These are phyloP conservation scores for Leccinellum rugosiceps DNA, from an alignment of 768 basidiomycete species.

Conservation along the genomic window DNA sequence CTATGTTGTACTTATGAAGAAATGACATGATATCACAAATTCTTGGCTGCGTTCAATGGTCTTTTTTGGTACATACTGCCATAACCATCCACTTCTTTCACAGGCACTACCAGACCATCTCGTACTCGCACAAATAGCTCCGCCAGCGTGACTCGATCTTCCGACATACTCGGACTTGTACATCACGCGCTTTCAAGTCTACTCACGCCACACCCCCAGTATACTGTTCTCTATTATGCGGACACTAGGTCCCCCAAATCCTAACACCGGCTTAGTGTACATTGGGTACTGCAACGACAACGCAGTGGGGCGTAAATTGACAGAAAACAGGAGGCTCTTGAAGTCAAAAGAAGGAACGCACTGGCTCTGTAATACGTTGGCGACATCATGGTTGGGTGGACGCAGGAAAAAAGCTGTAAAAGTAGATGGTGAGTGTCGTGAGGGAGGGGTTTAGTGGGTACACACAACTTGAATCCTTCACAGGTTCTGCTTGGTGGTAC, in stretches of 20 bases:
- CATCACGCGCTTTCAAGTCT: background rate
- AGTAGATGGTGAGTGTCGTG: background rate
- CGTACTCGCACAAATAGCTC: background rate
- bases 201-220: too few relatives aligned
- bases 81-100: background rate
- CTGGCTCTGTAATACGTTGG: too few relatives aligned
- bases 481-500: too few relatives aligned
- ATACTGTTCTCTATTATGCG: too few relatives aligned
- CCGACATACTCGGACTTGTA: background rate
- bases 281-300: too few relatives aligned
- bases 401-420: background rate
- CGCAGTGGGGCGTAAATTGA: too few relatives aligned
- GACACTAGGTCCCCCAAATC: too few relatives aligned
- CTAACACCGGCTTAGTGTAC: too few relatives aligned
- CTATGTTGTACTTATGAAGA: background rate
- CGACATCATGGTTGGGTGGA: too few relatives aligned
- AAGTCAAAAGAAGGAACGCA: too few relatives aligned
- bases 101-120: background rate
- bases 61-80: background rate
- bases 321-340: too few relatives aligned
- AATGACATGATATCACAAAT: background rate
- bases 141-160: background rate
- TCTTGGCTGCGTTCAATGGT: background rate
- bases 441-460: background rate
- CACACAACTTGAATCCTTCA: too few relatives aligned